These are phyloP conservation scores for Komagataella mondaviorum DNA, from an alignment of 805 yeast species.

Conservation along the genomic window DNA sequence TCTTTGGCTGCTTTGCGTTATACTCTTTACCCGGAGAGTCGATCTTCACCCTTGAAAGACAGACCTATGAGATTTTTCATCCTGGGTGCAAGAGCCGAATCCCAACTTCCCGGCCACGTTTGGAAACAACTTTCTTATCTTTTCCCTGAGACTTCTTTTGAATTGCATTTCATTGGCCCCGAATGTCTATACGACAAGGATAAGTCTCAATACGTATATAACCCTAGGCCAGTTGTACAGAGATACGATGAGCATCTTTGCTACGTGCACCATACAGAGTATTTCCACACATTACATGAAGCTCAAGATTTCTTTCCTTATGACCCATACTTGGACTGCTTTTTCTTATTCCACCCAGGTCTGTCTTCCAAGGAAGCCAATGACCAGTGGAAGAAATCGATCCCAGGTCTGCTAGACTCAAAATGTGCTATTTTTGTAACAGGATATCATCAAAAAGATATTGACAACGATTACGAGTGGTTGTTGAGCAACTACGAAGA, in stretches of 20 bases:
- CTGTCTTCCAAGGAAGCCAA: conserved; percentile 69
- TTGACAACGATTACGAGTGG: conserved; percentile 59
- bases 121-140: conserved; percentile 89
- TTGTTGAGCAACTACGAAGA: conserved; percentile 49
- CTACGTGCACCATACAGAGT: conserved; percentile 76
- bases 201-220: conserved; percentile 42
- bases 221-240: conserved; percentile 54
- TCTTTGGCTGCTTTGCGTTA: conserved; percentile 87
- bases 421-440: conserved; percentile 89
- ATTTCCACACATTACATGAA: conserved; percentile 83
- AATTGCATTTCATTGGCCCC: conserved; percentile 89
- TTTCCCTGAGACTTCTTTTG: conserved; percentile 73
- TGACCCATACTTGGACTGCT: conserved; percentile 90
- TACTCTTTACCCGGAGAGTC: conserved; percentile 66
- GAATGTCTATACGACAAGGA: conserved; percentile 72
- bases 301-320: conserved; percentile 94
- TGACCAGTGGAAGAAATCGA: conserved; percentile 72
- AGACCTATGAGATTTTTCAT: conserved; percentile 84
- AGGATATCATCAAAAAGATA: conserved; percentile 73
- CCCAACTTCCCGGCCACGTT: conserved; percentile 85
- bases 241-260: conserved; percentile 64
- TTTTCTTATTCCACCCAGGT: conserved; percentile 94
- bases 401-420: conserved; percentile 81
- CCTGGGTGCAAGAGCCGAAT: conserved; percentile 85
- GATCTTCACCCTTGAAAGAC: conserved; percentile 53